phyloP scores from a whole-genome alignment of 192 early-diverging fungal genomes.

The Fimicolochytrium jonesii region DNA sequence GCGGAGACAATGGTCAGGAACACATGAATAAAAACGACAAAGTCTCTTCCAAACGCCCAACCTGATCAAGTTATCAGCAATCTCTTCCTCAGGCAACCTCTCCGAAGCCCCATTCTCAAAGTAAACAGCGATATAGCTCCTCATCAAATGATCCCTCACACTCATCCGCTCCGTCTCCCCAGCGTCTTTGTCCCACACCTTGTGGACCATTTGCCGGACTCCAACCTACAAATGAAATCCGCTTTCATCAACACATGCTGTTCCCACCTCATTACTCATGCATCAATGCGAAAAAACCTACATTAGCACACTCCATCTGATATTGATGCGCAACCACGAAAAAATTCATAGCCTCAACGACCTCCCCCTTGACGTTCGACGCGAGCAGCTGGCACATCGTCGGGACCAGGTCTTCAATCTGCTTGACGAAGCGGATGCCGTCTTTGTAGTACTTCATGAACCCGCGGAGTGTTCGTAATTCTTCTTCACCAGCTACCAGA shows the following conservation, averaged over 20 bases:
- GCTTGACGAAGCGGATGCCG: conserved; percentile 79
- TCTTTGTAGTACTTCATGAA: conserved; percentile 78
- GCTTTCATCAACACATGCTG: too few species aligned
- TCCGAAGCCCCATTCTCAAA: conserved; percentile 48
- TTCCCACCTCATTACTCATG: too few species aligned
- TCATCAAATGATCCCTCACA: conserved; percentile 62
- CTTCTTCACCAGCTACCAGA: conserved; percentile 14
- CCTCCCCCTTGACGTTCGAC: conserved; percentile 87
- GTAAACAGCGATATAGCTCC: conserved; percentile 76
- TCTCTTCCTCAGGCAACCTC: conserved; percentile 15
- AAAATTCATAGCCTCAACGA: conserved; percentile 94
- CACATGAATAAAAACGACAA: background rate
- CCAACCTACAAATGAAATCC: conserved; percentile 58
- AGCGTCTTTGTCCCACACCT: conserved; percentile 74
- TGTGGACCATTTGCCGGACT: conserved; percentile 90
- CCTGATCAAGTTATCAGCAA: conserved; percentile 69
- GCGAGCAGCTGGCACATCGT: conserved; percentile 79
- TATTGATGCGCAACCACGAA: conserved; percentile 81
- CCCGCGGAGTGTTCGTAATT: conserved; percentile 33
- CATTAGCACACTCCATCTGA: conserved; percentile 75
- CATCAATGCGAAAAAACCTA: conserved; percentile 31
- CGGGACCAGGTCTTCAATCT: conserved; percentile 73
- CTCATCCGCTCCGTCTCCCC: conserved; percentile 38
- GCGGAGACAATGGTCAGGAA: background rate
- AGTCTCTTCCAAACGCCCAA: conserved; percentile 8